These are phyloP conservation scores for Codiaeum variegatum DNA, from an alignment of 441 rosid genomes.

Conservation along the genomic window DNA sequence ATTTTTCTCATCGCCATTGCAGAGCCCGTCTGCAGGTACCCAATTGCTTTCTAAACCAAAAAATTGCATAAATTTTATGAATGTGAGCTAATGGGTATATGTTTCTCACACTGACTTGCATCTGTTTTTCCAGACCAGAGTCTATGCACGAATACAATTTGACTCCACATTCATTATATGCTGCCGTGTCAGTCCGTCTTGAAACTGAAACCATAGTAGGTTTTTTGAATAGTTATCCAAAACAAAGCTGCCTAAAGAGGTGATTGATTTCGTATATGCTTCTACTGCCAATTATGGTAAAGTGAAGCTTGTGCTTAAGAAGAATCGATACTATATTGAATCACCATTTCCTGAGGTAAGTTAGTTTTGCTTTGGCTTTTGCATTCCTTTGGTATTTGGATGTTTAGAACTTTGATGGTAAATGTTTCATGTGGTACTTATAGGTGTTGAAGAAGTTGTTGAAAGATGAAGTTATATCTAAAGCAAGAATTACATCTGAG, in stretches of 20 bases:
- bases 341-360: constrained; percentile 87
- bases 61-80: not conserved
- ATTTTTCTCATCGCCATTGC: constrained; percentile 92
- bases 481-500: constrained; percentile 67
- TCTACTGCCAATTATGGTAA: constrained; percentile 93
- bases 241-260: constrained; percentile 83
- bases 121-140: constrained; percentile 59
- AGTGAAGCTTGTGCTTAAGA: constrained; percentile 92
- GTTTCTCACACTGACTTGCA: constrained; percentile 6
- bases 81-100: not conserved
- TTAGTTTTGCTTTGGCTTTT: constrained; percentile 14
- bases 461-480: constrained; percentile 58
- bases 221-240: constrained; percentile 83
- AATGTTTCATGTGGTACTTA: constrained; percentile 11
- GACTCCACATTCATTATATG: constrained; percentile 91
- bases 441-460: constrained; percentile 85
- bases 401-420: not conserved
- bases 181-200: constrained; percentile 88
- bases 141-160: constrained; percentile 91
- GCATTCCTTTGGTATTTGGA: not conserved
- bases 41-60: not conserved
- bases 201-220: constrained; percentile 82
- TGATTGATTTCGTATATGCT: constrained; percentile 72
- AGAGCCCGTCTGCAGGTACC: constrained; percentile 96
- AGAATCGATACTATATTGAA: constrained; percentile 76